Base-by-base conservation (phyloP, 2,329 filamentous ascomycete genomes). In the Xylariaceae sp. region DNA sequence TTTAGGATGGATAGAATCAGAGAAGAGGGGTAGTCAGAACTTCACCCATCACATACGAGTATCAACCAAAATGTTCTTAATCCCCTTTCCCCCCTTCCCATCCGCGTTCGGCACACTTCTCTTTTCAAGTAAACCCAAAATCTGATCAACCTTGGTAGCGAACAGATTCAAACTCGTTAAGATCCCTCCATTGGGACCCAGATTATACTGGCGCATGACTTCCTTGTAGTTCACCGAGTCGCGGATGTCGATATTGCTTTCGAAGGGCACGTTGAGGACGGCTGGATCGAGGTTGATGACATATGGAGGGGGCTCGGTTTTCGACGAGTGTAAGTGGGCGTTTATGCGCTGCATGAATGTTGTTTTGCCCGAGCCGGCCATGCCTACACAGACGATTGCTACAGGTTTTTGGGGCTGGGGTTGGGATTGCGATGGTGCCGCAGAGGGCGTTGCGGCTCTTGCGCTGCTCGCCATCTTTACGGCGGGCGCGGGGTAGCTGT, bases 311-410 rank as follows among this genome's bases (percentile, higher is more conserved):
- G n/a, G n/a, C n/a, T n/a, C n/a, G 16, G 84, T 79, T 47, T 85
- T 81, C 60, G 91, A 79, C 5, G 79, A 79, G 64, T 97, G 92
- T 3, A 98, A 83, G 64, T 98, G 80, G 1, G 92, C 86, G 67
- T 96, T 96, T 61, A 98, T 93, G 61, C 93, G 83, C 66, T 97
- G 92, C 92, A 98, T 97, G 64, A 98, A 98, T 0, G 94, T 98
- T n/a, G 93, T 98, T 75, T 98, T 98, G 61, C 93, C 93, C 14
- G 90, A 95, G 59, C 93, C 92, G 60, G 93, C 93, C 92, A 97
- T 97, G 74, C 93, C 93, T 39, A 98, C 84, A 67, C 91, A 96
- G 60, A 97, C 90, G 49, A 98, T 84, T 50, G 88, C 81, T 37
- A 62, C 60, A 8, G 60, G 59, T 34, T 55, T 44, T 25, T 42